Conservation (phyloP, 768 basidiomycete genomes). For the Sistotremastrum niveocremeum region DNA sequence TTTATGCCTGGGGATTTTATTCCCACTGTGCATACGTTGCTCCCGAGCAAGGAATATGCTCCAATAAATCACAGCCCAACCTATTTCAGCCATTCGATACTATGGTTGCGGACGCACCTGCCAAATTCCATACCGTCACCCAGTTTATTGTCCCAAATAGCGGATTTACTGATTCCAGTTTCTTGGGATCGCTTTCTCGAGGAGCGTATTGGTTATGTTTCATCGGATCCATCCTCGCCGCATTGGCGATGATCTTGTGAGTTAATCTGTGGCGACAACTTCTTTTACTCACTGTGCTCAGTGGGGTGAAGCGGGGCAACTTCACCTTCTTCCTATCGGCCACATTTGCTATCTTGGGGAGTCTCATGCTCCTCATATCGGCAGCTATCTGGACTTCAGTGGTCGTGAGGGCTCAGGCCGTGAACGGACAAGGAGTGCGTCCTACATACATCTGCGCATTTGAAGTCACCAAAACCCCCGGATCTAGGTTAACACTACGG, state of each 20-base stretch:
- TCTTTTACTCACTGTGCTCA: constrained; percentile 16
- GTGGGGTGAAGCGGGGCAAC: constrained; percentile 53
- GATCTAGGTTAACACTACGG: constrained; percentile 7
- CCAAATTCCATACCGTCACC: constrained; percentile 47
- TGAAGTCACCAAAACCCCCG: neutral
- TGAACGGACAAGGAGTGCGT: constrained; percentile 42
- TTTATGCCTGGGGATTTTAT: constrained; percentile 73
- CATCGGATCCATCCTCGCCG: constrained; percentile 54
- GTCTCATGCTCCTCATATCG: constrained; percentile 51
- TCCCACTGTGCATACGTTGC: constrained; percentile 64
- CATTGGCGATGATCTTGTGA: constrained; percentile 52
- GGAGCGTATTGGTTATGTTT: constrained; percentile 68
- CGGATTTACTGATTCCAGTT: constrained; percentile 46
- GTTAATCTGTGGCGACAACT: constrained; percentile 14
- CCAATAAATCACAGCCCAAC: constrained; percentile 42
- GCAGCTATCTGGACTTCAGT: constrained; percentile 69
- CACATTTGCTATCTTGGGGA: constrained; percentile 43
- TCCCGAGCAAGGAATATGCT: constrained; percentile 45
- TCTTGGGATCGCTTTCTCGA: constrained; percentile 47
- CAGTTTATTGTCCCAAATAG: constrained; percentile 35
- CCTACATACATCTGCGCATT: neutral
- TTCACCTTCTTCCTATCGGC: constrained; percentile 58
- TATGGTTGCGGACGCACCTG: constrained; percentile 52
- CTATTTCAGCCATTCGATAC: constrained; percentile 52
- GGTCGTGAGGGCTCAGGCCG: constrained; percentile 43